A percentile compares a stretch with the other conserved stretches of the same genome.
Evolutionary conservation across 805 yeast species (phyloP).

Genomic region (Brettanomyces anomalus): DNA sequence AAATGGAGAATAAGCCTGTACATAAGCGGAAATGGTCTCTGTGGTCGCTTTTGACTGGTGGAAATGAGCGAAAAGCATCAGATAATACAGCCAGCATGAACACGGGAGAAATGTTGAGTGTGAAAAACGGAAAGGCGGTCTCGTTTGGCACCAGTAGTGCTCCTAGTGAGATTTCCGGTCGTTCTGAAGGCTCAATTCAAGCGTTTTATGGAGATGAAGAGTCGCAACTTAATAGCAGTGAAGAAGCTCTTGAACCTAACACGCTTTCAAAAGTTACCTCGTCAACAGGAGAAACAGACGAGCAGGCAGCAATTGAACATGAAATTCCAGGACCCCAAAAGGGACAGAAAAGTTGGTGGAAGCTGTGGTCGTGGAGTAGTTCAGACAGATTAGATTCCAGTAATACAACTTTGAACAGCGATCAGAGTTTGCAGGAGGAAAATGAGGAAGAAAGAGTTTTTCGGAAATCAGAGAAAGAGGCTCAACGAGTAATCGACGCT

Average conservation of each 20-base stretch:
- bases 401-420: not conserved
- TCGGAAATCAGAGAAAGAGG: conserved; percentile 7
- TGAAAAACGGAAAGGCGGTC: not conserved
- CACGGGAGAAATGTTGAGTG: not conserved
- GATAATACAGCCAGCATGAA: not conserved
- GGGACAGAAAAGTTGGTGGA: conserved; percentile 4
- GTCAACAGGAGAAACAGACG: not conserved
- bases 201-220: too few species aligned
- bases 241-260: not conserved
- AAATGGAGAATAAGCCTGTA: too few species aligned
- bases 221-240: not conserved
- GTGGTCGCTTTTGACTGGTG: not conserved
- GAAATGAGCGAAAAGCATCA: not conserved
- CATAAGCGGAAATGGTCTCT: not conserved
- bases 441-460: conserved; percentile 4
- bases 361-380: conserved; percentile 7
- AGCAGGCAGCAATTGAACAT: not conserved
- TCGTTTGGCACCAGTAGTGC: not conserved
- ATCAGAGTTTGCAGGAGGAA: not conserved
- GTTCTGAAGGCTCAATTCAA: not conserved
- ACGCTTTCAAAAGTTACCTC: not conserved
- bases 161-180: not conserved
- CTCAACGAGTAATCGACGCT: conserved; percentile 15
- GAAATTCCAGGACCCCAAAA: not conserved
- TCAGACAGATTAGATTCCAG: too few species aligned